A percentile compares a stretch with the other conserved stretches of the same genome.
Evolutionary conservation across 306 rosid species (phyloP).

Genomic region (Sphenostylis stenocarpa): DNA sequence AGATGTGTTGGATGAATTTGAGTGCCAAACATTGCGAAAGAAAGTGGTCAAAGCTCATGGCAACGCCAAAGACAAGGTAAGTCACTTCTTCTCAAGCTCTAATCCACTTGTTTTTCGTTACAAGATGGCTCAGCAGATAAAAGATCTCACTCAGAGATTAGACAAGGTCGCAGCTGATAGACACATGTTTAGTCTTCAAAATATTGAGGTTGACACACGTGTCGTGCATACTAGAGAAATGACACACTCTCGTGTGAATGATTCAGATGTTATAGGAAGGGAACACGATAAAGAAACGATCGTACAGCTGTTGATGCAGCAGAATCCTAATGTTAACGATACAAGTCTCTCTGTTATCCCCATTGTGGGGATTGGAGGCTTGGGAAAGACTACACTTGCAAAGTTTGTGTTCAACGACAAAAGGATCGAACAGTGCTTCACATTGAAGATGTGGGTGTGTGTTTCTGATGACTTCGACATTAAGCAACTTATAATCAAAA

Average conservation of each 20-base stretch:
- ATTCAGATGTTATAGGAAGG: background rate
- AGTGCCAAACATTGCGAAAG: background rate
- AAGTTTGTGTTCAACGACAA: constrained; percentile 13
- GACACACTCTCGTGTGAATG: constrained; percentile 17
- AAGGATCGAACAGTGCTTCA: background rate
- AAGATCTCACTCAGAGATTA: background rate
- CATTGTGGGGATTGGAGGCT: constrained; percentile 26
- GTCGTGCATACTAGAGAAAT: background rate
- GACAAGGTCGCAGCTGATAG: constrained; percentile 3
- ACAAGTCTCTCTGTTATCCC: background rate
- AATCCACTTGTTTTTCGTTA: background rate
- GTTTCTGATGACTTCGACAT: constrained; percentile 24
- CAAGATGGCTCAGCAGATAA: constrained; percentile 7
- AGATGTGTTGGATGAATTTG: constrained; percentile 24
- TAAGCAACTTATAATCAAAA: background rate
- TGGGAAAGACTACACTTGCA: constrained; percentile 36
- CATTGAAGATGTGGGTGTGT: constrained; percentile 22
- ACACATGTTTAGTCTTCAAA: background rate
- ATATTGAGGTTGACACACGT: background rate
- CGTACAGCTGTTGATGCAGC: constrained; percentile 1
- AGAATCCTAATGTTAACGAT: background rate
- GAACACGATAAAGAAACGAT: background rate
- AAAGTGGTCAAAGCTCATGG: background rate
- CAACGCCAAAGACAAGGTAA: constrained; percentile 2
- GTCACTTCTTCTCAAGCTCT: background rate